Percentiles rank a stretch among this genome's conserved stretches.
Evolutionary conservation across 2,329 filamentous ascomycete species (phyloP).

Genomic region (Fusarium sororula): DNA sequence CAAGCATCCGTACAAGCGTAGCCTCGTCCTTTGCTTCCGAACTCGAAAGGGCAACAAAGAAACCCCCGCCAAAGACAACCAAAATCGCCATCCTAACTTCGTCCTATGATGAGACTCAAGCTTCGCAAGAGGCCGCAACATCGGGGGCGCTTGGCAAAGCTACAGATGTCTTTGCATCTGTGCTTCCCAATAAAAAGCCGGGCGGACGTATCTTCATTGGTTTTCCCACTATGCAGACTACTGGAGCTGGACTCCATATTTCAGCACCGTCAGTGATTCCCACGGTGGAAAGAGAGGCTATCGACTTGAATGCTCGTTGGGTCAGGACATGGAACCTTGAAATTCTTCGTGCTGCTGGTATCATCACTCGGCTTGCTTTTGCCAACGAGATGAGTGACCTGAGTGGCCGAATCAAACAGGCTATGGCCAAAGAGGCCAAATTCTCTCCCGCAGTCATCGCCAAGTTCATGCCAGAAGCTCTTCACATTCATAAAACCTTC

Average conservation of each 20-base stretch:
- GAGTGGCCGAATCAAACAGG: constrained; percentile 65
- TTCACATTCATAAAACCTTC: constrained; percentile 88
- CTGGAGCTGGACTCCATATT: constrained; percentile 90
- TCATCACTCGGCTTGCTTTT: constrained; percentile 89
- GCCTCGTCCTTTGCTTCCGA: constrained; percentile 79
- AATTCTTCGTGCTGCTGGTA: constrained; percentile 88
- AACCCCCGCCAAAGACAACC: constrained; percentile 89
- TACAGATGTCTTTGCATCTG: constrained; percentile 86
- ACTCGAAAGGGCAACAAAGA: constrained; percentile 95
- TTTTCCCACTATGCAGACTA: constrained; percentile 97
- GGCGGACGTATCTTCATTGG: constrained; percentile 94
- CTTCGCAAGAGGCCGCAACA: constrained; percentile 64
- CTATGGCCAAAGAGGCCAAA: constrained; percentile 57
- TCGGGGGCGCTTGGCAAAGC: constrained; percentile 62
- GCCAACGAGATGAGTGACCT: constrained; percentile 85
- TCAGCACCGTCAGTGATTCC: constrained; percentile 96
- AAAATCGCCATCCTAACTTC: constrained; percentile 89
- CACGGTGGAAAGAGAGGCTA: constrained; percentile 95
- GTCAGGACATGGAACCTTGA: constrained; percentile 96
- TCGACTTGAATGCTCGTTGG: constrained; percentile 94
- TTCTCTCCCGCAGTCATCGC: constrained; percentile 71
- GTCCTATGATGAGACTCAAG: constrained; percentile 82
- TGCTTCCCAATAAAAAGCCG: constrained; percentile 84
- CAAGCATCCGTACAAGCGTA: constrained; percentile 81
- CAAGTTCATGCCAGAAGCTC: constrained; percentile 77